A percentile compares a stretch with the other conserved stretches of the same genome.
Evolutionary conservation across 345 rosid genomes (phyloP).

Genomic region (Cardiospermum halicacabum): DNA sequence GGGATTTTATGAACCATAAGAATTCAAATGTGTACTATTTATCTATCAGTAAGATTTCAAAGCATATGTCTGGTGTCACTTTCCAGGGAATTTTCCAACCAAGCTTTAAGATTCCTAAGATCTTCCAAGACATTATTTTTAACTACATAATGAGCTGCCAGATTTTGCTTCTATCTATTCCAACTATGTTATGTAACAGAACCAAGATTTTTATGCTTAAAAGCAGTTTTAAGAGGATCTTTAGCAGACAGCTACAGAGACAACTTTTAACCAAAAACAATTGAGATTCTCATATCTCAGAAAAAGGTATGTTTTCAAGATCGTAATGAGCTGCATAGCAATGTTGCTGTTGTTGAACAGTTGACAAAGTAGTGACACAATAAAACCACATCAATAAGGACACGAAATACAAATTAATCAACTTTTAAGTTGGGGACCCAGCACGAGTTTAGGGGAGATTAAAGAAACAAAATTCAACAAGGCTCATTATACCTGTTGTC

Average conservation of each 20-base stretch:
- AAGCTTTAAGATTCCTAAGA: background rate
- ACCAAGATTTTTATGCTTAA: background rate
- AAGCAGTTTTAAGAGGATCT: background rate
- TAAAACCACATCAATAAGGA: slow-evolving; percentile 6
- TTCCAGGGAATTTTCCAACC: slow-evolving; percentile 10
- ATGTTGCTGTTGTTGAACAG: slow-evolving; percentile 3
- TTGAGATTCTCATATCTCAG: slow-evolving; percentile 10
- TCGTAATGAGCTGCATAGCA: background rate
- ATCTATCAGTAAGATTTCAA: background rate
- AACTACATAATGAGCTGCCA: background rate
- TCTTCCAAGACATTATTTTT: background rate
- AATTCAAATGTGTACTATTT: background rate
- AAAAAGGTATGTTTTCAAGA: background rate
- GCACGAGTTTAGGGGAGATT: background rate
- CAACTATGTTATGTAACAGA: background rate
- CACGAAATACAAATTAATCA: background rate
- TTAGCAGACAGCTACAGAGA: background rate
- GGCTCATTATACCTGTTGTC: background rate
- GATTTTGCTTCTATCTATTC: slow-evolving; percentile 1
- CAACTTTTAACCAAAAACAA: background rate
- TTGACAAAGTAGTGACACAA: slow-evolving; percentile 9
- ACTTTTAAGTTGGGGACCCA: background rate
- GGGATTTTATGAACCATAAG: background rate
- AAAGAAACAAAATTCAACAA: background rate
- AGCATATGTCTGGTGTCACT: background rate